A percentile compares a stretch with the other conserved stretches of the same genome.
These are phyloP conservation scores for Globisporangium irregulare DNA, from an alignment of 352 stramenopile species.

Conservation along the genomic window DNA sequence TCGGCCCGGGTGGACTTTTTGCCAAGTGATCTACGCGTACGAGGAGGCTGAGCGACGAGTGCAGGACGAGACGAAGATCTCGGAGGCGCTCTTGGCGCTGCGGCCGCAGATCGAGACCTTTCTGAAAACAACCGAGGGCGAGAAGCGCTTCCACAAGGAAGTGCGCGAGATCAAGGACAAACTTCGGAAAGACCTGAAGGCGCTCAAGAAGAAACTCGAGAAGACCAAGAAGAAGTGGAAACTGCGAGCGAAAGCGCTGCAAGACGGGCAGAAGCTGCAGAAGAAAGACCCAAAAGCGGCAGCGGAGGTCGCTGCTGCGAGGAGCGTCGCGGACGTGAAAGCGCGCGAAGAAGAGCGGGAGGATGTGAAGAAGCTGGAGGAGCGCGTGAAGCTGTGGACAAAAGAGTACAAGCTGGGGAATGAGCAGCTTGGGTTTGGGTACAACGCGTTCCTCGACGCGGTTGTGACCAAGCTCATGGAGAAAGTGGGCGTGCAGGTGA, in stretches of 20 bases:
- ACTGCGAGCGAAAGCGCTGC: conserved; percentile 17
- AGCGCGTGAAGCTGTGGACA: conserved; percentile 36
- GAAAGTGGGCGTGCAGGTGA: conserved; percentile 46
- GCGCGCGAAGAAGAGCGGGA: conserved; percentile 33
- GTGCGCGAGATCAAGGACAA: conserved; percentile 41
- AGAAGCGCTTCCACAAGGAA: conserved; percentile 67
- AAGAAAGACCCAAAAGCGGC: conserved; percentile 8
- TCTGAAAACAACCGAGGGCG: conserved; percentile 45
- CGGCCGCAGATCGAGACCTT: conserved; percentile 60
- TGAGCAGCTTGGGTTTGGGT: conserved; percentile 42
- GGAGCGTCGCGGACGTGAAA: conserved; percentile 38
- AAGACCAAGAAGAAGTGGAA: conserved; percentile 28
- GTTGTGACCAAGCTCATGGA: conserved; percentile 55
- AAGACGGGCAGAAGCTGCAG: conserved; percentile 23
- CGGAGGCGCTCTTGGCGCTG: conserved; percentile 41
- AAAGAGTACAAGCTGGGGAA: conserved; percentile 47
- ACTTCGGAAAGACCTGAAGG: conserved; percentile 36
- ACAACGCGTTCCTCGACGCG: conserved; percentile 55
- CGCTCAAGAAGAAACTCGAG: conserved; percentile 39
- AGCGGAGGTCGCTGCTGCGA: conserved; percentile 7
- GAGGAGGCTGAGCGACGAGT: conserved; percentile 52
- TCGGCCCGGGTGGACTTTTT: conserved; percentile 53
- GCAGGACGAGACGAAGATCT: conserved; percentile 44
- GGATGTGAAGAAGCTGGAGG: conserved; percentile 30
- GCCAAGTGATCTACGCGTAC: conserved; percentile 54